Conservation (phyloP, 768 basidiomycete genomes). For the Collybia mongolica region DNA sequence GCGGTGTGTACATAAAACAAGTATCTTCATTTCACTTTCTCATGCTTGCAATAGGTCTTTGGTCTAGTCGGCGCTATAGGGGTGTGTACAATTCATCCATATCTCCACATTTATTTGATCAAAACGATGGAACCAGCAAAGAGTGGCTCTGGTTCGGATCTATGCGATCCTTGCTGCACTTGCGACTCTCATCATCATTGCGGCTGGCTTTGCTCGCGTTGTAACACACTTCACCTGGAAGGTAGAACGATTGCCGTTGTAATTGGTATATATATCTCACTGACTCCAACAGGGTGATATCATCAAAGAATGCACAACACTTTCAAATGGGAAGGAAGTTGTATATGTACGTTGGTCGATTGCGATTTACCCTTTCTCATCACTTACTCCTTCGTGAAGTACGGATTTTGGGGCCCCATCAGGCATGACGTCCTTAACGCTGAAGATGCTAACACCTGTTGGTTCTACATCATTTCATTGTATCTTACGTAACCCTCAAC, state of each 20-base stretch:
- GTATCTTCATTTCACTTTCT: background rate
- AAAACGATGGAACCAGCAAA: conserved; percentile 43
- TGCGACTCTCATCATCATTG: conserved; percentile 48
- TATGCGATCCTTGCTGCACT: conserved; percentile 53
- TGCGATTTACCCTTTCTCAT: background rate
- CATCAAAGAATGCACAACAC: conserved; percentile 49
- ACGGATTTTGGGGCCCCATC: conserved; percentile 55
- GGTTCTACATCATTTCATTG: conserved; percentile 13
- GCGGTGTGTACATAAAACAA: conserved; percentile 28
- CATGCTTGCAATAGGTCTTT: conserved; percentile 28
- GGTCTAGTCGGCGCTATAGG: conserved; percentile 49
- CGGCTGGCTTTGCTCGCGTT: conserved; percentile 50
- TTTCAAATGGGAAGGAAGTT: conserved; percentile 32
- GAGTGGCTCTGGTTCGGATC: conserved; percentile 45
- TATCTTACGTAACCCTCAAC: conserved; percentile 8
- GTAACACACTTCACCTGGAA: conserved; percentile 70
- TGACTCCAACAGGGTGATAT: conserved; percentile 45
- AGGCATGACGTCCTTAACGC: conserved; percentile 24
- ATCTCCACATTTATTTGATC: background rate
- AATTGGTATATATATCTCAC: background rate
- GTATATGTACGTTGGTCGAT: conserved; percentile 32
- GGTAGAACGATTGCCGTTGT: conserved; percentile 30
- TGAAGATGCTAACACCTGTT: conserved; percentile 47
- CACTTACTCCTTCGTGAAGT: conserved; percentile 27
- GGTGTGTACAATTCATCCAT: conserved; percentile 35